These are phyloP conservation scores for Calvatia gigantea DNA, from an alignment of 768 basidiomycete species.

Conservation along the genomic window DNA sequence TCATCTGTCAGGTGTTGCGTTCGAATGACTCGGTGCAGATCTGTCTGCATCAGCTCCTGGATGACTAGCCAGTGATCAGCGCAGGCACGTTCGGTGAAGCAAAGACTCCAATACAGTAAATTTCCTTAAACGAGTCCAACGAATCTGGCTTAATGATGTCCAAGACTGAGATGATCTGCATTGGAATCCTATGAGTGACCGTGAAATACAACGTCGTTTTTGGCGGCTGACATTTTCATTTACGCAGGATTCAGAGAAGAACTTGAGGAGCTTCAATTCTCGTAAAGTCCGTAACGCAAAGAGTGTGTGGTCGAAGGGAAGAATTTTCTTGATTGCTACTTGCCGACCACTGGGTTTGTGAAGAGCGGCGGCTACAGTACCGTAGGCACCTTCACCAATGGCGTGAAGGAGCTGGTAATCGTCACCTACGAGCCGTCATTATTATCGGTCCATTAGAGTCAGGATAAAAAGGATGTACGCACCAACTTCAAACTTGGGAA, in stretches of 20 bases:
- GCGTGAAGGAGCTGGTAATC: constrained; percentile 72
- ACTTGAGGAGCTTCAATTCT: constrained; percentile 87
- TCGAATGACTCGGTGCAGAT: constrained; percentile 87
- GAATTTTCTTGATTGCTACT: constrained; percentile 95
- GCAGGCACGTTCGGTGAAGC: neutral
- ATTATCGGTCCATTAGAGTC: constrained; percentile 9
- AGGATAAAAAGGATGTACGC: constrained; percentile 12
- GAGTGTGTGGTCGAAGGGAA: constrained; percentile 91
- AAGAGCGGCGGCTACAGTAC: constrained; percentile 84
- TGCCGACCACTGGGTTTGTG: constrained; percentile 79
- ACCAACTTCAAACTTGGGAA: constrained; percentile 77
- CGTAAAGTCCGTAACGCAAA: constrained; percentile 88
- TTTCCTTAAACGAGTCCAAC: constrained; percentile 78
- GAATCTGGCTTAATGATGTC: constrained; percentile 84
- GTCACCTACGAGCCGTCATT: constrained; percentile 42
- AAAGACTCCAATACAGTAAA: constrained; percentile 56
- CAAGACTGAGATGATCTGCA: constrained; percentile 85
- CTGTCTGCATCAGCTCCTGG: constrained; percentile 89
- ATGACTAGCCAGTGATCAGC: constrained; percentile 46
- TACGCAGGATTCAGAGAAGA: constrained; percentile 75
- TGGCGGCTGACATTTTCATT: constrained; percentile 66
- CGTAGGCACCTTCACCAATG: constrained; percentile 87
- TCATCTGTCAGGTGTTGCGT: constrained; percentile 90
- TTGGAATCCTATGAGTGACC: constrained; percentile 7
- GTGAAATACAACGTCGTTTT: neutral